phyloP scores from a whole-genome alignment of 805 yeast species.

The Hanseniaspora meyeri region DNA sequence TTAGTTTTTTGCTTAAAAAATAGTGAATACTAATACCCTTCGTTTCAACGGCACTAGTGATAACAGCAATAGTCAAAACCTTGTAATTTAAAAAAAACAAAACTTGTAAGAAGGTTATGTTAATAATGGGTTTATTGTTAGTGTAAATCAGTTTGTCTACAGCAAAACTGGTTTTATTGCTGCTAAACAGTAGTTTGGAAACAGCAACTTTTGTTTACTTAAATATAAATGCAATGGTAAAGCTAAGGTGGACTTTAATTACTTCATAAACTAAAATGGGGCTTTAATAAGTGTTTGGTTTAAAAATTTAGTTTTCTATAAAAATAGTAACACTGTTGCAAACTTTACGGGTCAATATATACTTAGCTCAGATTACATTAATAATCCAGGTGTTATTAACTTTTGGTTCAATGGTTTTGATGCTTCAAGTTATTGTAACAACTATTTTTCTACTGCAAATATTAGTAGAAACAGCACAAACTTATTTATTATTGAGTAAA shows the following conservation, averaged over 20 bases:
- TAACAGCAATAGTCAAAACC: neutral
- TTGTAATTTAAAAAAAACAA: neutral
- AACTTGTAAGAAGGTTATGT: slow-evolving; percentile 3
- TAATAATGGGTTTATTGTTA: neutral
- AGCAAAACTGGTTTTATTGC: neutral
- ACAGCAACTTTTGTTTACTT: neutral
- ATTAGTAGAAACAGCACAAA: neutral
- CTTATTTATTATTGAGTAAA: too few species aligned
- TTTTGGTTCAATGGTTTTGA: neutral
- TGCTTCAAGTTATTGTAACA: neutral
- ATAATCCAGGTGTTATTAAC: slow-evolving; percentile 1
- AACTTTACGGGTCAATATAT: neutral
- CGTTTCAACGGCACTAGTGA: neutral
- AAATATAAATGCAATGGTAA: neutral
- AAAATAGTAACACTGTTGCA: slow-evolving; percentile 1
- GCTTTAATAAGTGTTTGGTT: neutral
- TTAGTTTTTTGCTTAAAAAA: neutral
- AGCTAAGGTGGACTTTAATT: neutral
- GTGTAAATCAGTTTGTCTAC: neutral
- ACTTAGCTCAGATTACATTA: neutral
- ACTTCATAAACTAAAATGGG: neutral
- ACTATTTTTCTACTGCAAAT: neutral
- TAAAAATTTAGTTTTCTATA: slow-evolving; percentile 1
- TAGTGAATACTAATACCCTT: slow-evolving; percentile 4
- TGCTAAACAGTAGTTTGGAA: neutral